Evolutionary conservation across 2,329 filamentous ascomycete genomes (phyloP), one percentile per base, ranked within the genome.

Genomic region (Fusarium sp.): DNA sequence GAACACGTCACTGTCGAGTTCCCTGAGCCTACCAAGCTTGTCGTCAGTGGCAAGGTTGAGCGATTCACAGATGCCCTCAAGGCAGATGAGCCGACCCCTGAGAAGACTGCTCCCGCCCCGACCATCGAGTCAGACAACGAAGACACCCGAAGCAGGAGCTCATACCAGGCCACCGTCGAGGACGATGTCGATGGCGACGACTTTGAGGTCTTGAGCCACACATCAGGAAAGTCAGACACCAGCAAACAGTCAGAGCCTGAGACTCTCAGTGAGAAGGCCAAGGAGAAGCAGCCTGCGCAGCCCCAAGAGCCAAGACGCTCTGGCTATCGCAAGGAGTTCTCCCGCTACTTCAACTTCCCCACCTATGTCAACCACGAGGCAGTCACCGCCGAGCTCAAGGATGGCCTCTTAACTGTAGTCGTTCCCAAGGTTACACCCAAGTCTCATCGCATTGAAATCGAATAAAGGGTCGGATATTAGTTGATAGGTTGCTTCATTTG

Each of bases 1-100:
- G 88, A 92, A 70, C 84, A 93, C 76, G 82, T 94, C 75, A 83
- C 86, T 77, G 91, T 94, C 77, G 91, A 94, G 77, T 94, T 94
- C 83, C 89, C 87, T 59, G 91, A 94, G 77, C 82, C 85, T 22
- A 88, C 91, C 79, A 93, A 90, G 29, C 81, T 94, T 25, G 85
- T 88, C 60, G 84, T 94, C 75, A 87, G 86, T 57, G 92, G 92
- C 74, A 87, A 84, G 65, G 84, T 88, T 62, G 91, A 93, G 79
- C 86, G 88, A 67, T 81, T 82, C 18, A 78, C 80, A 61, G 79
- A 82, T 11, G 82, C 14, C 12, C 24, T 53, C 29, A 65, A 60
- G 20, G 13, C 18, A 16, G 24, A 6, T 57, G 58, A 44, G 48
- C 9, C 16, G 16, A 42, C 20, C 24, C 42, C 20, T 14, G 48